Conservation (phyloP, 768 basidiomycete genomes). For the Kwoniella shandongensis region DNA sequence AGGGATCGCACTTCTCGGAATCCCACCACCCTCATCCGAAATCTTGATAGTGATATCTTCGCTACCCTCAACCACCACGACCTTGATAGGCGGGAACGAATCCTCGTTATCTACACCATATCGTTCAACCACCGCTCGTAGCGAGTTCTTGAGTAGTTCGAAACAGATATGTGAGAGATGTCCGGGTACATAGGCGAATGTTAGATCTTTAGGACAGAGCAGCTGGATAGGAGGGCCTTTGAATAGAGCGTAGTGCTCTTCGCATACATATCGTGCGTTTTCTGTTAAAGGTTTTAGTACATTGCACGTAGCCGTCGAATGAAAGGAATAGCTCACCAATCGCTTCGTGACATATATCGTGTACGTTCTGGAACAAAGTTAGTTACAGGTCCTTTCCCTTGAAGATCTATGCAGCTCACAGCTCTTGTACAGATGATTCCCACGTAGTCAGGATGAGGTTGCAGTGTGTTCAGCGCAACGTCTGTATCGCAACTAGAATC, state of each 20-base stretch:
- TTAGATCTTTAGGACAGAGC: slow-evolving; percentile 81
- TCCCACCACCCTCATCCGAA: slow-evolving; percentile 93
- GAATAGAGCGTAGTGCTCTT: slow-evolving; percentile 93
- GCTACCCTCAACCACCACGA: slow-evolving; percentile 92
- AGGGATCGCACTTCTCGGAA: slow-evolving; percentile 72
- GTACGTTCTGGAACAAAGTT: slow-evolving; percentile 67
- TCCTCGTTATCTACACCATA: slow-evolving; percentile 79
- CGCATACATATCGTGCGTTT: slow-evolving; percentile 80
- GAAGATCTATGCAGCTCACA: slow-evolving; percentile 56
- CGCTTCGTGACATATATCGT: slow-evolving; percentile 96
- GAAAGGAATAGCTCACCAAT: slow-evolving; percentile 57
- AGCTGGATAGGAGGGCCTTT: slow-evolving; percentile 93
- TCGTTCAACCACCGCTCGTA: slow-evolving; percentile 92
- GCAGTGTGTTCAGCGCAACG: slow-evolving; percentile 88
- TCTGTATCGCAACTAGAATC: slow-evolving; percentile 58
- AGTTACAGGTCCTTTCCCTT: slow-evolving; percentile 11
- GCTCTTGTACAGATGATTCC: slow-evolving; percentile 96
- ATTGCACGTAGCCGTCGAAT: neutral
- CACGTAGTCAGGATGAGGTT: slow-evolving; percentile 84
- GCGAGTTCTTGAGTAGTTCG: slow-evolving; percentile 94
- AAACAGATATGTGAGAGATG: slow-evolving; percentile 98
- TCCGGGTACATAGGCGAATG: slow-evolving; percentile 92
- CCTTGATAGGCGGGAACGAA: slow-evolving; percentile 83
- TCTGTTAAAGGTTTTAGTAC: slow-evolving; percentile 56
- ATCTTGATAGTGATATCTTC: slow-evolving; percentile 99